These are phyloP conservation scores for Fusarium sacchari DNA, from an alignment of 2,329 filamentous ascomycete genomes.

Conservation along the genomic window DNA sequence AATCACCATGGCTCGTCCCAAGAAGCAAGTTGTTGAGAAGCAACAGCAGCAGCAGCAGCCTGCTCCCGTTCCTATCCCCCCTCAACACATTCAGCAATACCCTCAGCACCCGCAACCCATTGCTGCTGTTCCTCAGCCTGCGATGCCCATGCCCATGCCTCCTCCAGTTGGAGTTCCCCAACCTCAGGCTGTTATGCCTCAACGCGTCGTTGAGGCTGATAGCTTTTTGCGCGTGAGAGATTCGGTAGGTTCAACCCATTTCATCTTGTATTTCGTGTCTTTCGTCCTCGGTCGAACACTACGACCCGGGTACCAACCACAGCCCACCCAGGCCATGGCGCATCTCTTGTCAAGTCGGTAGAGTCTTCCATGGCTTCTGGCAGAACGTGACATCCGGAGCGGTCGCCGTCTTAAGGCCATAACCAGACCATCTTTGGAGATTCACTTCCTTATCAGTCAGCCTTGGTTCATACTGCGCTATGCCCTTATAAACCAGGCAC, in stretches of 20 bases:
- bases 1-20: conserved; percentile 56
- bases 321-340: neutral
- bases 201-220: conserved; percentile 70
- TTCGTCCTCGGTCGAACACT: neutral
- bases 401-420: no score
- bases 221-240: conserved; percentile 85
- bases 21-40: conserved; percentile 53
- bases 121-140: conserved; percentile 50
- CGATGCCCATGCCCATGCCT: conserved; percentile 52
- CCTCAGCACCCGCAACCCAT: conserved; percentile 41
- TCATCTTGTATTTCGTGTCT: neutral
- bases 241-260: conserved; percentile 69
- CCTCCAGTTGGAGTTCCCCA: conserved; percentile 30
- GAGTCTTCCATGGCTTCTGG: neutral
- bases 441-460: neutral
- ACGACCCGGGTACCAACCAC: neutral
- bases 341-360: neutral
- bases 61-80: conserved; percentile 47
- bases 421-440: neutral
- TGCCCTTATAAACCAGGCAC: conserved; percentile 4
- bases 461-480: neutral
- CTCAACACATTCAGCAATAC: conserved; percentile 36
- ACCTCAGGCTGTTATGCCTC: conserved; percentile 35
- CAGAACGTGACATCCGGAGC: neutral
- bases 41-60: conserved; percentile 46